phyloP scores from a whole-genome alignment of 139 green algal genomes.

The Chlamydomonas sp. region DNA sequence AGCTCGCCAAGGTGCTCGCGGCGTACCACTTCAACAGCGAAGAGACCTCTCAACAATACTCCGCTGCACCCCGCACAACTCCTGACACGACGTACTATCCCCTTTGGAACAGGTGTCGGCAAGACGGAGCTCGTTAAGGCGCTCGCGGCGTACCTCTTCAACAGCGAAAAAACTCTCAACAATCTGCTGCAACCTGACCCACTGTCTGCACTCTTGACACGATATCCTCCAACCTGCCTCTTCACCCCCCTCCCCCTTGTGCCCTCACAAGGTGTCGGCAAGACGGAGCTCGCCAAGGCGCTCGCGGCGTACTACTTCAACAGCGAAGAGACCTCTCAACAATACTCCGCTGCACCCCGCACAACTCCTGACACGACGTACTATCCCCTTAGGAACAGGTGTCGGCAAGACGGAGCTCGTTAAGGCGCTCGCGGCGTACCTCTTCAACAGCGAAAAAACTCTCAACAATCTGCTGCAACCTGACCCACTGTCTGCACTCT shows the following conservation, averaged over 20 bases:
- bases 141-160: constrained; percentile 78
- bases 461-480: constrained; percentile 39
- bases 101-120: constrained; percentile 68
- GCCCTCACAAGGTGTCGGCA: constrained; percentile 52
- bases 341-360: background rate
- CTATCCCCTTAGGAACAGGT: constrained; percentile 34
- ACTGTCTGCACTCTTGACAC: no score
- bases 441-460: constrained; percentile 83
- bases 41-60: constrained; percentile 24
- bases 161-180: constrained; percentile 71
- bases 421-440: constrained; percentile 78
- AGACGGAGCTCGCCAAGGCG: constrained; percentile 92
- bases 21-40: constrained; percentile 81
- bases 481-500: no score
- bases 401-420: constrained; percentile 97
- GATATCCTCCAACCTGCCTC: constrained; percentile 24
- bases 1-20: constrained; percentile 88
- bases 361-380: background rate
- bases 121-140: constrained; percentile 96
- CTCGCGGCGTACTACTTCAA: constrained; percentile 84
- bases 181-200: constrained; percentile 43
- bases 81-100: background rate
- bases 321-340: constrained; percentile 55
- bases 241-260: background rate
- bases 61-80: background rate